Base-by-base conservation (phyloP, 768 basidiomycete species). In the Panellus pusillus region DNA sequence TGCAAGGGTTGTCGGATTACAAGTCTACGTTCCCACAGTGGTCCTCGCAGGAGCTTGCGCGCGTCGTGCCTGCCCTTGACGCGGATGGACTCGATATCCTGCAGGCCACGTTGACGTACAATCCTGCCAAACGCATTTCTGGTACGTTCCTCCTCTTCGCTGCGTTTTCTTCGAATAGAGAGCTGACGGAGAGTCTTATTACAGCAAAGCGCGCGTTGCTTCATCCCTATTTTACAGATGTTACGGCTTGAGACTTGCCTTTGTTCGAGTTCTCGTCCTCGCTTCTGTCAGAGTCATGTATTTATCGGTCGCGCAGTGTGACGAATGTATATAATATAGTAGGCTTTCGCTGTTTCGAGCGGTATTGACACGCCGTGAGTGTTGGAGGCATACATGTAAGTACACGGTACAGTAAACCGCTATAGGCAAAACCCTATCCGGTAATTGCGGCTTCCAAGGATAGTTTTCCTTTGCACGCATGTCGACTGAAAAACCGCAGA, bases 21-120 rank as follows among this genome's bases (percentile, higher is more conserved):
- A 98, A 98, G 74, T 69, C 91, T 4, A 87, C 95, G 9, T 98
- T 99, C 82, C 97, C 97, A 0, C 91, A 93, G 69, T 99, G 97
- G 97, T 81, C 82, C 29, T 72, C 76, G 37, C 86, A 90, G 61
- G 89, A 94, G 52, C 73, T 99, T 28, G 71, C 64, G 64, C 75
- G 68, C 66, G 78, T 76, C 19, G 86, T 95, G 12, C 81, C 84
- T 15, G 78, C 80, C 40, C 71, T 98, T 44, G 93, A 94, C 65
- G 80, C 82, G 11, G 75, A 72, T 50, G 93, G 91, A n/a, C 71
- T 92, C 46, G 93, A 96, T 62, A 69, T 95, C 57, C 74, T 96
- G 24, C 81, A 83, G 82, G 76, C 77, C 60, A 87, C 84, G 20
- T 70, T 97, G 59, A 84, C 84, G 6, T 98, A 94, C 68, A 93